Conservation (phyloP, 257 asterid genomes). For the Nicotiana noctiflora region DNA sequence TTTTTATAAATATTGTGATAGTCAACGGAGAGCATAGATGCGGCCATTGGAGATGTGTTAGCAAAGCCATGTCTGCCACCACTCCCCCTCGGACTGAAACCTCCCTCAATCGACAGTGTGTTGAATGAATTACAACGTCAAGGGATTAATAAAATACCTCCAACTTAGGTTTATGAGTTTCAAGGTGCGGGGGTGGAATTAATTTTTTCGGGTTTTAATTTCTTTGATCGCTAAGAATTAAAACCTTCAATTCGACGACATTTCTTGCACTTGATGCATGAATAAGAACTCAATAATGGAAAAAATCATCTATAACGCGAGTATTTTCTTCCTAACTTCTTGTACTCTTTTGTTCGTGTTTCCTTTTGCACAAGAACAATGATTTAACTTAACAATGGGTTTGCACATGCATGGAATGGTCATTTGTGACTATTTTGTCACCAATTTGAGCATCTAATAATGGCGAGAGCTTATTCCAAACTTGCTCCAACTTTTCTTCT, state of each 20-base stretch:
- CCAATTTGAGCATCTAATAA: not conserved
- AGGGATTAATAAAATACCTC: slow-evolving; percentile 74
- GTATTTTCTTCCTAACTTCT: not conserved
- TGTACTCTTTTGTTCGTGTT: not conserved
- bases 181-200: not conserved
- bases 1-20: slow-evolving; percentile 10
- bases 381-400: not conserved
- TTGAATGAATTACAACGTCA: slow-evolving; percentile 74
- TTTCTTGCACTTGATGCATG: slow-evolving; percentile 24
- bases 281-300: not conserved
- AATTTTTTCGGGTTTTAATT: not conserved
- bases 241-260: slow-evolving; percentile 52
- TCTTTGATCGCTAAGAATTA: not conserved
- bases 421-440: not conserved
- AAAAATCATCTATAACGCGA: not conserved
- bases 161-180: slow-evolving; percentile 20
- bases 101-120: slow-evolving; percentile 70
- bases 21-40: slow-evolving; percentile 93
- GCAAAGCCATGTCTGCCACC: slow-evolving; percentile 90
- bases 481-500: too few species aligned
- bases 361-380: not conserved
- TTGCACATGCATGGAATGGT: not conserved
- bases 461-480: not conserved
- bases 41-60: slow-evolving; percentile 78
- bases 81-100: slow-evolving; percentile 79